These are phyloP conservation scores for Huntiella moniliformis DNA, from an alignment of 2,329 filamentous ascomycete genomes.

Conservation along the genomic window DNA sequence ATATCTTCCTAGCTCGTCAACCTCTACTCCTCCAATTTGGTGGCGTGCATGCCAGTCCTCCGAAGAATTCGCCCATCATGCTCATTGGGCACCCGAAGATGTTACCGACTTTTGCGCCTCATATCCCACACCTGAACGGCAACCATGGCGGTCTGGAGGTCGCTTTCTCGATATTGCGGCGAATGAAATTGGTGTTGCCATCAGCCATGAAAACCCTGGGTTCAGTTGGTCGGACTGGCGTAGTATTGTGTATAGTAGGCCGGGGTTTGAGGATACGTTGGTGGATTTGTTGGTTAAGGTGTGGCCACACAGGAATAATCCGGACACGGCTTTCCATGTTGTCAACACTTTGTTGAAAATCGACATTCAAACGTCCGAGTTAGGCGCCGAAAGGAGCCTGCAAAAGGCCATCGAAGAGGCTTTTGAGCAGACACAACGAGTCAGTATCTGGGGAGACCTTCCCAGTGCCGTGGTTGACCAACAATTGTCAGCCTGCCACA, in stretches of 20 bases:
- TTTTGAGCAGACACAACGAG: conserved; percentile 7
- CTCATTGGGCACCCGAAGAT: conserved; percentile 4
- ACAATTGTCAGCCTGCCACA: conserved; percentile 1
- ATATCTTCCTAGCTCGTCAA: conserved; percentile 2
- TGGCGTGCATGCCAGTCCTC: conserved; percentile 9
- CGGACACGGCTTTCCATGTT: conserved; percentile 2
- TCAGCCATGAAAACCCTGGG: conserved; percentile 7
- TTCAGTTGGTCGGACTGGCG: conserved; percentile 11
- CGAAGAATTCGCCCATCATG: conserved; percentile 7
- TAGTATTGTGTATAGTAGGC: conserved; percentile 7
- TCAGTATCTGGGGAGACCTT: conserved; percentile 9
- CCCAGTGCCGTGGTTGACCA: conserved; percentile 5
- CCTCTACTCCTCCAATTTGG: conserved; percentile 3
- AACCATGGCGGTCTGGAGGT: conserved; percentile 6
- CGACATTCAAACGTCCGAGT: not conserved
- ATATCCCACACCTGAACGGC: conserved; percentile 2
- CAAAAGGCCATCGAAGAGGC: conserved; percentile 1
- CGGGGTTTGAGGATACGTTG: conserved; percentile 9
- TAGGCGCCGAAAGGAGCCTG: not conserved
- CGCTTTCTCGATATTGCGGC: conserved; percentile 11
- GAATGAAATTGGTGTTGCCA: conserved; percentile 10
- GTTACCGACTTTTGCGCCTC: conserved; percentile 3
- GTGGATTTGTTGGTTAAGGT: conserved; percentile 5
- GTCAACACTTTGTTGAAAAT: conserved; percentile 6
- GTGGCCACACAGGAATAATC: conserved; percentile 6